These are phyloP conservation scores for Aphanomyces euteiches DNA, from an alignment of 352 stramenopile genomes.

Conservation along the genomic window DNA sequence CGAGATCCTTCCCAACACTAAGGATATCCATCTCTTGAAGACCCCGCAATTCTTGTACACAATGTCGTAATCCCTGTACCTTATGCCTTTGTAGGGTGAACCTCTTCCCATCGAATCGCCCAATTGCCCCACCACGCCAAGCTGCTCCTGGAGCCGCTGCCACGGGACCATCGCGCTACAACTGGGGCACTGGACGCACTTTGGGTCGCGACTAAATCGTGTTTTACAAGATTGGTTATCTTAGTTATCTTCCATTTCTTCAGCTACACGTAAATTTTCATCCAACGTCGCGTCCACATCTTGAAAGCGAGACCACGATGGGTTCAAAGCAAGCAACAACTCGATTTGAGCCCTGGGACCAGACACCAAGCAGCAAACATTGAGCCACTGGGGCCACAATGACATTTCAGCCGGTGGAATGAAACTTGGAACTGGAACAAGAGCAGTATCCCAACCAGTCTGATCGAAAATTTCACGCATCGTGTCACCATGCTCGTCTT, in stretches of 20 bases:
- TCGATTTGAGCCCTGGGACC: slow-evolving; percentile 9
- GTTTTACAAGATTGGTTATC: background rate
- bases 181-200: slow-evolving; percentile 21
- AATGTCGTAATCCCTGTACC: background rate
- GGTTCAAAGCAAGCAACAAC: background rate
- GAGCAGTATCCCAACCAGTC: background rate
- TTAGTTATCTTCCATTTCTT: background rate
- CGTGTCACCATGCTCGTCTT: slow-evolving; percentile 17
- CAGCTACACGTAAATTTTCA: background rate
- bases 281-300: slow-evolving; percentile 1
- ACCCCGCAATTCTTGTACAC: slow-evolving; percentile 80
- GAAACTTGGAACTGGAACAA: slow-evolving; percentile 12
- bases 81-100: slow-evolving; percentile 33
- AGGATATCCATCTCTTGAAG: slow-evolving; percentile 80
- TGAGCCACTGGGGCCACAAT: slow-evolving; percentile 16
- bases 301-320: slow-evolving; percentile 4
- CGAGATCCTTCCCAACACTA: slow-evolving; percentile 80
- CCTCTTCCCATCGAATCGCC: slow-evolving; percentile 60
- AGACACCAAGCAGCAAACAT: slow-evolving; percentile 21
- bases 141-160: slow-evolving; percentile 35
- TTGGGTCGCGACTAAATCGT: slow-evolving; percentile 2
- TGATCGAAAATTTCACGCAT: slow-evolving; percentile 1
- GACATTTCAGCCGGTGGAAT: background rate
- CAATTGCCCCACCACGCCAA: slow-evolving; percentile 37
- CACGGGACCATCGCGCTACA: slow-evolving; percentile 22